Evolutionary conservation across 1,139 yeast species (phyloP), one percentile per base, ranked within the genome.

Genomic region (Protomyces inundatus): DNA sequence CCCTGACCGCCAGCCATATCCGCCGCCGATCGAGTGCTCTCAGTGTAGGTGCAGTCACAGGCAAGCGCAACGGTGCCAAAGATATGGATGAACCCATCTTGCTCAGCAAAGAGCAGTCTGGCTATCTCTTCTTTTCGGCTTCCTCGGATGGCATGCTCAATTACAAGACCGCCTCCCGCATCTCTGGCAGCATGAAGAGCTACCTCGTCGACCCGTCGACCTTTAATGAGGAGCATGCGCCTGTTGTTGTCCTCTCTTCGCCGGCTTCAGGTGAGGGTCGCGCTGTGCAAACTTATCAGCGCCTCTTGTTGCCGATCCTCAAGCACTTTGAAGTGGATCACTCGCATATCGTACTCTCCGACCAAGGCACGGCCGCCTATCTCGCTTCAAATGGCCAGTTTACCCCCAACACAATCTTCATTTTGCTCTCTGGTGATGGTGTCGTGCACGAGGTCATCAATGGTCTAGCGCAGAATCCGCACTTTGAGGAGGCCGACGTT

Each of bases 61-160:
- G 46, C 45, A 37, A 52, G 30, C 40, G 42, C 12, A 50, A 14
- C 14, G 30, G 36, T 4, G 45, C 40, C 6, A 58, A 58, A n/a
- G 33, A 40, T n/a, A 35, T 40, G 53, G 62, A 58, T 36, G 62
- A 58, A 36, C 62, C 62, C 4, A 42, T 58, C 30, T 16, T 58
- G 30, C 50, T 58, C 51, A 33, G 56, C 56, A 58, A 58, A 30
- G 62, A 52, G 45, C 36, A 40, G 4, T 55, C 45, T 33, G 55
- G 55, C 36, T 58, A 40, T 23, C 56, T 58, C 45, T 58, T 58
- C 62, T 58, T 58, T 35, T 58, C 62, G n/a, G 42, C 42, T 52
- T 51, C 62, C 45, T 58, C 62, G 5, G 62, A 52, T 34, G 62
- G 62, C 23, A 51, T 32, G 40, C 62, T 58, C 45, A 58, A 58